Conservation (phyloP, 495 filamentous ascomycete species). For the Penicillium salamii region DNA sequence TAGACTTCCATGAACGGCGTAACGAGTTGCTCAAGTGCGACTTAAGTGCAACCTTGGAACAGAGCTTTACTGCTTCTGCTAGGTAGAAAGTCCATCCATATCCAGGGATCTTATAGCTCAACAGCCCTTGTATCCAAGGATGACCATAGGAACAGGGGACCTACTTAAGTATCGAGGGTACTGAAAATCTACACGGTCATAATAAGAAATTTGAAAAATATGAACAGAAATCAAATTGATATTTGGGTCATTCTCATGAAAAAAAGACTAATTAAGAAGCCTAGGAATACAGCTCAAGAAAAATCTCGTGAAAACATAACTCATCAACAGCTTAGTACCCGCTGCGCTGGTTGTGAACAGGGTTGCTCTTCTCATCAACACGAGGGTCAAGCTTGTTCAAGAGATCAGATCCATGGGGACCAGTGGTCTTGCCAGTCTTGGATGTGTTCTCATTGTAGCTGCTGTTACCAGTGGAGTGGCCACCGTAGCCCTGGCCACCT, state of each 20-base stretch:
- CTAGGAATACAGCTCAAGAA: not conserved
- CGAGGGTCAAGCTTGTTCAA: slow-evolving; percentile 52
- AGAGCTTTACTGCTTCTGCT: no score
- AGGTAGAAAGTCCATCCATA: no score
- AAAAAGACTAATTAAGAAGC: not conserved
- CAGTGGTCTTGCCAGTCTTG: slow-evolving; percentile 8
- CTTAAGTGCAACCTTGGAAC: no score
- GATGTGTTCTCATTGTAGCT: slow-evolving; percentile 23
- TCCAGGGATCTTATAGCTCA: no score
- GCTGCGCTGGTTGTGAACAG: not conserved
- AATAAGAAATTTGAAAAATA: not conserved
- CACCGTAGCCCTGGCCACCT: slow-evolving; percentile 23
- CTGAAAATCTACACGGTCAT: no score
- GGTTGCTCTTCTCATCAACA: slow-evolving; percentile 25
- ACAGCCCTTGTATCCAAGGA: no score
- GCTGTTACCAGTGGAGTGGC: slow-evolving; percentile 28
- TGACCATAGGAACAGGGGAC: no score
- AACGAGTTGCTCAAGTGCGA: no score
- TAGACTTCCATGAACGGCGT: no score
- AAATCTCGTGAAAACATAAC: not conserved
- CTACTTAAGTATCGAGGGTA: no score
- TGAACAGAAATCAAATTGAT: not conserved
- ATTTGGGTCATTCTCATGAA: not conserved
- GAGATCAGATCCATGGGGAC: slow-evolving; percentile 34
- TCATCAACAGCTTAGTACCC: not conserved